Evolutionary conservation across 768 basidiomycete species (phyloP), one percentile per base, ranked within the genome.

Genomic region (Trametes elegans): DNA sequence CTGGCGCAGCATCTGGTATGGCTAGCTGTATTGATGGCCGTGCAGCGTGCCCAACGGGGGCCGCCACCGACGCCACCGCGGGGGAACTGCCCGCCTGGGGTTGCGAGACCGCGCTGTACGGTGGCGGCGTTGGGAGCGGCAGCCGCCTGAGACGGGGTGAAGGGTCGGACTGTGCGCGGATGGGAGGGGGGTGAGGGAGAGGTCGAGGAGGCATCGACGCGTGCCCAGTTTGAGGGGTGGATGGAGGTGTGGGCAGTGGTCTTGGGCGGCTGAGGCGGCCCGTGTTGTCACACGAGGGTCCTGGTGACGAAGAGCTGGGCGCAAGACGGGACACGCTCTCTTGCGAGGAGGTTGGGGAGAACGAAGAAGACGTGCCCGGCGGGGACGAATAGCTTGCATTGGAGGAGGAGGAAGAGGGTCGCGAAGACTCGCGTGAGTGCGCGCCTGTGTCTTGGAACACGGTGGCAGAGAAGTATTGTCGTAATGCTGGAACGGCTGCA

Each of bases 31-130:
- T 52, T 8, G 49, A 40, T 11, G 53, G 53, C 9, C 39, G 44
- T 13, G 32, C 36, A 6, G 45, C 8, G 19, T n/a, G 18, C 13
- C 13, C 13, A 3, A 18, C 18, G 6, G 42, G 3, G 6, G 16
- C 26, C 21, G 32, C 18, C 10, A 18, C 3, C 9, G 23, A 13
- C 21, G 32, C 40, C 23, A 19, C 28, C 39, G 35, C 55, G 5
- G 47, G 35, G 19, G 57, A 28, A 43, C 35, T 42, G 41, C 54
- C 49, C 32, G 55, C 52, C 47, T 54, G 53, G 16, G 59, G 59
- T 11, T 55, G 53, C 21, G 45, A 41, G 9, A 55, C 52, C 11
- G 55, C 16, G 9, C 26, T 31, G 51, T 35, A 38, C 48, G 29
- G 40, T 13, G 57, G 50, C 18, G 57, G 50, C 35, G 50, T 31